Base-by-base conservation (phyloP, 2,329 filamentous ascomycete genomes). In the Penicillium sp. region DNA sequence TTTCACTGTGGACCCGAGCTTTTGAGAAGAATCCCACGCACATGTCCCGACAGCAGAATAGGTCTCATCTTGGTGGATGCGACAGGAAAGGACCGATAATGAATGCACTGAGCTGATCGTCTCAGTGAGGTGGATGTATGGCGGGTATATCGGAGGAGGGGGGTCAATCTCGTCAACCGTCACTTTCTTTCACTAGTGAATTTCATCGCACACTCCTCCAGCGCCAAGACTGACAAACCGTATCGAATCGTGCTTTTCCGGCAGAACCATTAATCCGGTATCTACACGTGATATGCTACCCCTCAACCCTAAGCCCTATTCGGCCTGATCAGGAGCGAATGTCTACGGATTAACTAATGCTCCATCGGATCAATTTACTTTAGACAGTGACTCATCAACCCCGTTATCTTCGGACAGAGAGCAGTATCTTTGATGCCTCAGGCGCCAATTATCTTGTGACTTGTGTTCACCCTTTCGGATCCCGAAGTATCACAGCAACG, bases 1-100 rank as follows among this genome's bases (percentile, higher is more conserved):
- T 57, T 63, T 33, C 45, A 49, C 48, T 59, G 66, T 67, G 59
- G 53, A 66, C 63, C 60, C 55, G 26, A 62, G 49, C 52, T 55
- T 55, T 53, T 57, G 41, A 56, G 41, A 55, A 52, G 41, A 45
- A 27, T 45, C 43, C 39, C 55, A 78, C 82, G 69, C 77, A 88
- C 87, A 87, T 99, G 95, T 79, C 95, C 95, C 77, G 91, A 89
- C 72, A 99, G 86, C 70, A 99, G 84, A 79, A 97, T 96, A 74
- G 95, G 95, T 83, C 95, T 91, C 95, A 99, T 99, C 62, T 79
- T 91, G 80, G 77, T 56, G 54, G 48, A 45, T 58, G 58, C 62
- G 58, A 66, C 63, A 55, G 57, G 57, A 60, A 63, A 61, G 57
- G 58, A 61, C 59, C 59, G 60, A 48, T 58, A 43, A 53, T 63